Percentiles rank a stretch among this genome's conserved stretches.
These are phyloP conservation scores for Nakaseomyces sp. DNA, from an alignment of 1,139 yeast species.

Conservation along the genomic window DNA sequence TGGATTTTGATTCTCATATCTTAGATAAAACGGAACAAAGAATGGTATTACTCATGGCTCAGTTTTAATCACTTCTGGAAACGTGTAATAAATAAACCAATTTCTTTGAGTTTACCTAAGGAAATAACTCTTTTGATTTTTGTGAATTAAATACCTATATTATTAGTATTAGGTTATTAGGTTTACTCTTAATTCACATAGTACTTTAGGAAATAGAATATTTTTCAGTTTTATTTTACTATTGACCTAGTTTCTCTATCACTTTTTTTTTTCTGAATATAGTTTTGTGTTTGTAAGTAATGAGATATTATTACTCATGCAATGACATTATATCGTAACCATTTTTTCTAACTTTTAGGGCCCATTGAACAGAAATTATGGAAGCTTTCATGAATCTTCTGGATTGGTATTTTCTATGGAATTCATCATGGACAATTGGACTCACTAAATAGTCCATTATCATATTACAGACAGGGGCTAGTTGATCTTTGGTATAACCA, in stretches of 20 bases:
- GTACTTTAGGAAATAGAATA: too few relatives aligned
- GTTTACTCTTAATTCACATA: too few relatives aligned
- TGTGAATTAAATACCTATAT: background rate
- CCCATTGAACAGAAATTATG: constrained; percentile 85
- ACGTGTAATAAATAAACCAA: too few relatives aligned
- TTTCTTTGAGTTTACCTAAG: too few relatives aligned
- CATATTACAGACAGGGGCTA: constrained; percentile 63
- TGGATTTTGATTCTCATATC: background rate
- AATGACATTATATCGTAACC: constrained; percentile 34
- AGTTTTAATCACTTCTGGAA: too few relatives aligned
- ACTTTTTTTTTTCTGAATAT: constrained; percentile 1
- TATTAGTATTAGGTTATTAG: too few relatives aligned
- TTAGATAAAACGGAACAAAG: too few relatives aligned
- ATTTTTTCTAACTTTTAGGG: constrained; percentile 41
- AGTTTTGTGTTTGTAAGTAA: constrained; percentile 4
- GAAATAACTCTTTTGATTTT: too few relatives aligned
- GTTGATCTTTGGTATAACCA: constrained; percentile 70
- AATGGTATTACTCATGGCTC: too few relatives aligned
- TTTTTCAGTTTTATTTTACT: too few relatives aligned
- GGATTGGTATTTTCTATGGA: constrained; percentile 87
- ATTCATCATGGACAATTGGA: constrained; percentile 88
- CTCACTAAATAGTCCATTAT: constrained; percentile 69
- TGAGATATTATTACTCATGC: constrained; percentile 22
- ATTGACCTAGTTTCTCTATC: background rate
- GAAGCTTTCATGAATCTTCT: constrained; percentile 89